A percentile compares a stretch with the other conserved stretches of the same genome.
These are phyloP conservation scores for Trichophyton simii DNA, from an alignment of 2,329 filamentous ascomycete genomes.

Conservation along the genomic window DNA sequence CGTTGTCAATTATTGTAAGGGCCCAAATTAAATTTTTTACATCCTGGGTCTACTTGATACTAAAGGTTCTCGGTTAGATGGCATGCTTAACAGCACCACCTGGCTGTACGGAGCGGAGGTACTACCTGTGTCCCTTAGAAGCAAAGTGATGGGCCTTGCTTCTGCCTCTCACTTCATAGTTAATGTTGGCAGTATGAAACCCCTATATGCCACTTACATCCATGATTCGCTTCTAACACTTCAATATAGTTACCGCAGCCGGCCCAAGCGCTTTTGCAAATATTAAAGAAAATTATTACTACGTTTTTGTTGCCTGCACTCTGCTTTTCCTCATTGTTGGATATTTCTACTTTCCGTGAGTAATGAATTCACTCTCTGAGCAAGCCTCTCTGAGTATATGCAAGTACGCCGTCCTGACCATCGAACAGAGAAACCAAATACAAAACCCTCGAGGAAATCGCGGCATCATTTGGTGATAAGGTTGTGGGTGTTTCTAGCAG, in stretches of 20 bases:
- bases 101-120: slow-evolving; percentile 47
- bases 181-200: slow-evolving; percentile 36
- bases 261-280: slow-evolving; percentile 45
- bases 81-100: slow-evolving; percentile 43
- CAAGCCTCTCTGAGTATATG: neutral
- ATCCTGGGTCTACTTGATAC: neutral
- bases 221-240: neutral
- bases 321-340: slow-evolving; percentile 40
- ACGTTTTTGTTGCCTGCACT: slow-evolving; percentile 45
- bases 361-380: slow-evolving; percentile 4
- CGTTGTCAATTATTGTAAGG: slow-evolving; percentile 42
- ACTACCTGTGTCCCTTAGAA: slow-evolving; percentile 41
- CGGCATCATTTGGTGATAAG: slow-evolving; percentile 37
- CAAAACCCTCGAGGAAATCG: slow-evolving; percentile 39
- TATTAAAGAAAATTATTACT: slow-evolving; percentile 49
- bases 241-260: slow-evolving; percentile 36
- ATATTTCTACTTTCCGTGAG: slow-evolving; percentile 44
- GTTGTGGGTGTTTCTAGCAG: slow-evolving; percentile 22
- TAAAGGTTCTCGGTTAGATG: slow-evolving; percentile 23
- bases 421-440: slow-evolving; percentile 33
- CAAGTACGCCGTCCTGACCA: neutral
- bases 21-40: slow-evolving; percentile 7
- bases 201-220: neutral
- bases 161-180: slow-evolving; percentile 44
- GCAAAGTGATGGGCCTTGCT: slow-evolving; percentile 44